Evolutionary conservation across 202 grass and related monocot species (phyloP), one percentile per base, ranked within the genome.

Genomic region (Alloteropsis angusta): DNA sequence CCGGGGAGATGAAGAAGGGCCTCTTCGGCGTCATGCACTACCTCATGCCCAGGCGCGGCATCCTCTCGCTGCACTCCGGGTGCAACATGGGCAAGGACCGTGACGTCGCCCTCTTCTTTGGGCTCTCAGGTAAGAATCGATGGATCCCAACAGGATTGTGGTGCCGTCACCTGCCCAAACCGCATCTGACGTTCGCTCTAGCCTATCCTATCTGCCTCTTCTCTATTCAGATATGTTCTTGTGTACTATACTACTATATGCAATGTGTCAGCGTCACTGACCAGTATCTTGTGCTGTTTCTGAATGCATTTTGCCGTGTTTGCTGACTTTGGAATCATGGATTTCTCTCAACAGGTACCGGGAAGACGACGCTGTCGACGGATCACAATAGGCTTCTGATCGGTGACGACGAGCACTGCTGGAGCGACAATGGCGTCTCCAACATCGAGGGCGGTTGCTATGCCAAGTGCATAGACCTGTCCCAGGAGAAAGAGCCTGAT

Each of bases 1-100:
- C 96, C 43, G 96, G 96, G 72, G 96, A 99, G 90, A 99, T 99
- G 96, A 99, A 99, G 92, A 99, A 99, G 84, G 96, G 96, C 2
- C 90, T 99, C 53, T 99, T 99, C 89, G 80, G 96, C 68, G 82
- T 99, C 84, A 99, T 99, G 96, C 96, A 99, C 86, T 99, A 99
- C 88, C 96, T 99, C 84, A 99, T 99, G 96, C 96, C 96, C 86
- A 99, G 89, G 72, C 84, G 96, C 13, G 79, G 72, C 3, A 99
- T 99, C 82, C 92, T 99, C 79, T 96, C 96, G 78, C 72, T 99
- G 67, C 96, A 99, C 81, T 99, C 96, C 64, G 96, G 96, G 6
- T 89, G 96, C 92, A 99, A 99, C 85, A 89, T 99, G 96, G 96
- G 96, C 82, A 93, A 82, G 28, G 60, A 91, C 57, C 92, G 96